These are phyloP conservation scores for Fusarium sp. DNA, from an alignment of 2,329 filamentous ascomycete genomes.

Conservation along the genomic window DNA sequence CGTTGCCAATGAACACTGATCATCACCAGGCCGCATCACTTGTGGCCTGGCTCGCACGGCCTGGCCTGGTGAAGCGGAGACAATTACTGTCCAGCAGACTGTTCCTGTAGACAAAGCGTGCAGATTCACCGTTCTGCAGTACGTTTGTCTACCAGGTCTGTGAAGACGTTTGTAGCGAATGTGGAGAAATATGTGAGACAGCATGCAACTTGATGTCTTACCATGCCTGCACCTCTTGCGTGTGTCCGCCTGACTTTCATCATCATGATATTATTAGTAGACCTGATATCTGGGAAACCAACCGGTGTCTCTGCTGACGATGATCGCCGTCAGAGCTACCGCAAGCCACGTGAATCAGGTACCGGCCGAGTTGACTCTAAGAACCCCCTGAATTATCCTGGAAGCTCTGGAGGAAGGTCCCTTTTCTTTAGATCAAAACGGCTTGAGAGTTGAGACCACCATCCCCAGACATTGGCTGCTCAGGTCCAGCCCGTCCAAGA, in stretches of 20 bases:
- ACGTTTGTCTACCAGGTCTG: slow-evolving; percentile 3
- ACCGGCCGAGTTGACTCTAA: slow-evolving; percentile 38
- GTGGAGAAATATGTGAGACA: slow-evolving; percentile 34
- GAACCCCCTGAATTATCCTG: slow-evolving; percentile 36
- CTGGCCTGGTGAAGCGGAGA: slow-evolving; percentile 30
- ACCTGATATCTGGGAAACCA: background rate
- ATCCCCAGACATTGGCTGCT: slow-evolving; percentile 26
- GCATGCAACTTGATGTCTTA: slow-evolving; percentile 7
- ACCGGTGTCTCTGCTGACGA: slow-evolving; percentile 12
- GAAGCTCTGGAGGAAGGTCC: slow-evolving; percentile 22
- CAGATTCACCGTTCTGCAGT: slow-evolving; percentile 21
- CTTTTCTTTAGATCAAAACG: slow-evolving; percentile 14
- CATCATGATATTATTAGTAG: slow-evolving; percentile 13
- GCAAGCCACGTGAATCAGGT: slow-evolving; percentile 46
- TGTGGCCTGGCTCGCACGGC: slow-evolving; percentile 40
- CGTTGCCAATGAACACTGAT: slow-evolving; percentile 26
- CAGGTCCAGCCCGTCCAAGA: slow-evolving; percentile 1
- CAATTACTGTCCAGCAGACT: slow-evolving; percentile 30
- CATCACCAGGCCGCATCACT: slow-evolving; percentile 29
- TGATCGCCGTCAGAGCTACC: slow-evolving; percentile 31
- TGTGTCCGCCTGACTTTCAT: slow-evolving; percentile 14
- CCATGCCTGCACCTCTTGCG: background rate
- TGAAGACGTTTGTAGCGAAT: slow-evolving; percentile 11
- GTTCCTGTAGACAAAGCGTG: slow-evolving; percentile 29
- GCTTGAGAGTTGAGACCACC: slow-evolving; percentile 9